phyloP scores from a whole-genome alignment of 345 rosid species.

The Citrus maxima region DNA sequence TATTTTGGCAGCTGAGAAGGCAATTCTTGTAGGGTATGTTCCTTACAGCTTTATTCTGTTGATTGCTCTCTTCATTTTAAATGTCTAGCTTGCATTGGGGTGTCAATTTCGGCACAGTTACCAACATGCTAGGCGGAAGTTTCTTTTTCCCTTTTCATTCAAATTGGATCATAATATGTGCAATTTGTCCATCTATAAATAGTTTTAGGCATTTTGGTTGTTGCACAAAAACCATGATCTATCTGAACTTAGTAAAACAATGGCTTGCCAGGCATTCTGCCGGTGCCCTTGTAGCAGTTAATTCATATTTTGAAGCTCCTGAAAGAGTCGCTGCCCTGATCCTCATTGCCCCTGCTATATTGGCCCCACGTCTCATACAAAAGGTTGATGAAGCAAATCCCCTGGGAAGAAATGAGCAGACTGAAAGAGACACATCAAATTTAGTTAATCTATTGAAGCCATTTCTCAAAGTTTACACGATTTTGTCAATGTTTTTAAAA shows the following conservation, averaged over 20 bases:
- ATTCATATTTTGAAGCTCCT: constrained; percentile 88
- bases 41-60: not conserved
- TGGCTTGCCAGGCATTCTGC: constrained; percentile 71
- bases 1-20: constrained; percentile 65
- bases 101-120: not conserved
- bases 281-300: constrained; percentile 75
- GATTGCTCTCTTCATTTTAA: not conserved
- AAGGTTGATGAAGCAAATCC: constrained; percentile 23
- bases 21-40: constrained; percentile 77
- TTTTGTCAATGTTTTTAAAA: constrained; percentile 35
- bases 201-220: not conserved
- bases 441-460: constrained; percentile 22
- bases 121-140: not conserved
- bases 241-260: constrained; percentile 13
- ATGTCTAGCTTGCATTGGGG: not conserved
- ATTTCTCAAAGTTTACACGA: constrained; percentile 28
- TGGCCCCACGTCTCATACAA: constrained; percentile 47
- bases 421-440: constrained; percentile 25
- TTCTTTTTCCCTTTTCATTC: not conserved
- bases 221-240: not conserved
- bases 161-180: not conserved
- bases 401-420: constrained; percentile 20
- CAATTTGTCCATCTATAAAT: not conserved
- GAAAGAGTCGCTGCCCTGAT: constrained; percentile 83
- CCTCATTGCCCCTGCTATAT: constrained; percentile 86